These are phyloP conservation scores for Ophiocordyceps australis DNA, from an alignment of 2,329 filamentous ascomycete species.

Conservation along the genomic window DNA sequence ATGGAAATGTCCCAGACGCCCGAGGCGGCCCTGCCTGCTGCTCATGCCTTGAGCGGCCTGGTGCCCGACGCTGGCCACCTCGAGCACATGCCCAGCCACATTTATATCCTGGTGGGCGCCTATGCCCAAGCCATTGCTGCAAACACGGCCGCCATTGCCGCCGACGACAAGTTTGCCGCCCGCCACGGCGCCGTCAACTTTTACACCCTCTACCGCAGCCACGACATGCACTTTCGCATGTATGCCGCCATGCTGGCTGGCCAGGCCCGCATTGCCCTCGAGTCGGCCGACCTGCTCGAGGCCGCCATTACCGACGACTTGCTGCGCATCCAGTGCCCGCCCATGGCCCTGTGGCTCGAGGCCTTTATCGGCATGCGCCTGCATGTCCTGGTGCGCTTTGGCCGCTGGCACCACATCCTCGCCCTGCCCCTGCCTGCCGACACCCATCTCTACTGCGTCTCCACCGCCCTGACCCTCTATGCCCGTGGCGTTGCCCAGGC, in stretches of 20 bases:
- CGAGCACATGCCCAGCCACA: constrained; percentile 60
- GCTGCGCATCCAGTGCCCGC: constrained; percentile 44
- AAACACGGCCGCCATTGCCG: constrained; percentile 46
- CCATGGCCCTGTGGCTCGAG: constrained; percentile 69
- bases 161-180: constrained; percentile 48
- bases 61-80: constrained; percentile 55
- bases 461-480: constrained; percentile 50
- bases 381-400: constrained; percentile 58
- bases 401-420: constrained; percentile 49
- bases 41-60: constrained; percentile 43
- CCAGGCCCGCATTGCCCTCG: constrained; percentile 40
- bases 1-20: constrained; percentile 59
- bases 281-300: constrained; percentile 41
- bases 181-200: constrained; percentile 47
- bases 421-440: constrained; percentile 37
- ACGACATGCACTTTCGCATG: constrained; percentile 58
- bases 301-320: constrained; percentile 42
- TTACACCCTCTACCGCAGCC: constrained; percentile 59
- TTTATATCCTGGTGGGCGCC: constrained; percentile 57
- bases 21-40: constrained; percentile 40
- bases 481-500: constrained; percentile 50
- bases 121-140: constrained; percentile 48
- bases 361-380: constrained; percentile 48
- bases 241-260: constrained; percentile 68
- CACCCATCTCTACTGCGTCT: constrained; percentile 44